These are phyloP conservation scores for Populus hybrid DNA, from an alignment of 441 rosid species.

Conservation along the genomic window DNA sequence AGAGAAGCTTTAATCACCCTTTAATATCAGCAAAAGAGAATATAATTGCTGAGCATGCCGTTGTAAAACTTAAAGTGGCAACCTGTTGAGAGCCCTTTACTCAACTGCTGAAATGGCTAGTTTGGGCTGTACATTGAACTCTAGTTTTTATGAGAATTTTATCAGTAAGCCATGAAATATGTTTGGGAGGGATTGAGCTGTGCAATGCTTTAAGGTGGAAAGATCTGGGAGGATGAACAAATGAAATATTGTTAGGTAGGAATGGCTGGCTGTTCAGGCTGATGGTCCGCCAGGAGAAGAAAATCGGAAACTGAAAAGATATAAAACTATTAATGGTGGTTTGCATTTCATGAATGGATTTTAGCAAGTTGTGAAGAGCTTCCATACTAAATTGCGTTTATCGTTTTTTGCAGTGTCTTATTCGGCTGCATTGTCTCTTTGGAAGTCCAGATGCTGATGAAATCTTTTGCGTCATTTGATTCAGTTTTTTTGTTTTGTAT, in stretches of 20 bases:
- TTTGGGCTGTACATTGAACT: background rate
- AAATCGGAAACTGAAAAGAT: background rate
- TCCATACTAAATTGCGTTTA: background rate
- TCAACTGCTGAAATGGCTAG: background rate
- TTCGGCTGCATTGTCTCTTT: background rate
- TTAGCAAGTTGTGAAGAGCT: background rate
- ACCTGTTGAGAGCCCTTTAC: background rate
- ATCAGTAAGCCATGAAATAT: background rate
- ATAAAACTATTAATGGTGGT: background rate
- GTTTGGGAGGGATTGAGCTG: background rate
- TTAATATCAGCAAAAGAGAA: background rate
- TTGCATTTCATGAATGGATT: background rate
- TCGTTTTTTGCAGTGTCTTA: slow-evolving; percentile 21
- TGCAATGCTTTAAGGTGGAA: background rate
- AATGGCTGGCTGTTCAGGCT: background rate
- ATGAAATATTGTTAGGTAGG: background rate
- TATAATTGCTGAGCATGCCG: background rate
- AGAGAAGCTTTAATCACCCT: background rate
- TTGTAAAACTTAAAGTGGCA: background rate
- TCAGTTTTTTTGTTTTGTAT: background rate
- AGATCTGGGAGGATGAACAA: background rate
- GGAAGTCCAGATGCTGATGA: background rate
- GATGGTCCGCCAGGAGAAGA: background rate
- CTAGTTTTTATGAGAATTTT: background rate
- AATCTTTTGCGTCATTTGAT: background rate